Conservation (phyloP, 768 basidiomycete species). For the Xerocomus brunneocitrinus region DNA sequence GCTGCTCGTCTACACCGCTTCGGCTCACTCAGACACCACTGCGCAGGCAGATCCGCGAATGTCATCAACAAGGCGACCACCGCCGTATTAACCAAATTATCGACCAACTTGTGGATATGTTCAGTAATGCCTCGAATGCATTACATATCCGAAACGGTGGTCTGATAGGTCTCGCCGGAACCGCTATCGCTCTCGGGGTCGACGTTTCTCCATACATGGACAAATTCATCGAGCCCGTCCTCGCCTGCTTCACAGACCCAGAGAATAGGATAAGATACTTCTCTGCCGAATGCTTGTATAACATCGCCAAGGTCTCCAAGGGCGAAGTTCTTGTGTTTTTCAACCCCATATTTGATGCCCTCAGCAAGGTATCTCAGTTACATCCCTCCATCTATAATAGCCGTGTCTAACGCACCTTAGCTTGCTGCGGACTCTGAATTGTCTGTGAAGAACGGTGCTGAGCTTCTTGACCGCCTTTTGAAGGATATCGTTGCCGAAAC, state of each 20-base stretch:
- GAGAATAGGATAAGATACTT: slow-evolving; percentile 97
- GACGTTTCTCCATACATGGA: slow-evolving; percentile 94
- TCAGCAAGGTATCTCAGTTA: slow-evolving; percentile 74
- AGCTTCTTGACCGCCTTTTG: slow-evolving; percentile 91
- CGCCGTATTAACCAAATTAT: slow-evolving; percentile 82
- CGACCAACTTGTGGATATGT: slow-evolving; percentile 93
- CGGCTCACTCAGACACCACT: slow-evolving; percentile 11
- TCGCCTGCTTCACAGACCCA: slow-evolving; percentile 88
- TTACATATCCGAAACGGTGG: slow-evolving; percentile 92
- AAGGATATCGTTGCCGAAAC: slow-evolving; percentile 98
- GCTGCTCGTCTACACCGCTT: not conserved
- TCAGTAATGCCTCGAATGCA: slow-evolving; percentile 75
- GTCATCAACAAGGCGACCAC: slow-evolving; percentile 75
- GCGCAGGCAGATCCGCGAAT: slow-evolving; percentile 78
- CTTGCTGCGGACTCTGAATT: slow-evolving; percentile 93
- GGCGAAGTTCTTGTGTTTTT: slow-evolving; percentile 96
- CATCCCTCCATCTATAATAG: slow-evolving; percentile 1
- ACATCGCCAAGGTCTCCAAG: slow-evolving; percentile 95
- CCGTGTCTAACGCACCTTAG: slow-evolving; percentile 38
- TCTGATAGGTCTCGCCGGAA: slow-evolving; percentile 91
- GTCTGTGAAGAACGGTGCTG: slow-evolving; percentile 97
- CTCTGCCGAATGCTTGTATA: slow-evolving; percentile 97
- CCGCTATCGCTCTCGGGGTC: slow-evolving; percentile 93
- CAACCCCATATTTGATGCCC: slow-evolving; percentile 96
- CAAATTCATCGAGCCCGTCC: slow-evolving; percentile 82